Evolutionary conservation across 257 asterid species (phyloP).

Genomic region (Nicotiana knightiana): DNA sequence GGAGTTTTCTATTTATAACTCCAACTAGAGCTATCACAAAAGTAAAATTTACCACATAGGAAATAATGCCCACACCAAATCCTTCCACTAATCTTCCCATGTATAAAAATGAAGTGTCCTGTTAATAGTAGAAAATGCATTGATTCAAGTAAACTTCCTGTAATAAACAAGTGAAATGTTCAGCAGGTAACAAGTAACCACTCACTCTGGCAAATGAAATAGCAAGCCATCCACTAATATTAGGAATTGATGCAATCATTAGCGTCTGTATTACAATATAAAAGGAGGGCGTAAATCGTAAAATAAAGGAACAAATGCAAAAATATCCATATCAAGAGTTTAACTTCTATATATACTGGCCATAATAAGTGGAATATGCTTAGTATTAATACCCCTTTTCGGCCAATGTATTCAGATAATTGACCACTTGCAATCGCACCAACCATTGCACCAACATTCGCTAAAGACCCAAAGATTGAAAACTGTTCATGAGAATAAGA

Average conservation of each 20-base stretch:
- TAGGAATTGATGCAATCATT: constrained; percentile 80
- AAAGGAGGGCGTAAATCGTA: not conserved
- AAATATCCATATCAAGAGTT: not conserved
- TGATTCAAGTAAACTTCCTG: not conserved
- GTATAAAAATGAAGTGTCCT: constrained; percentile 81
- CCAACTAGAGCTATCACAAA: not conserved
- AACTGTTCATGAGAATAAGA: constrained; percentile 34
- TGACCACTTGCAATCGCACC: constrained; percentile 92
- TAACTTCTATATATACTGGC: not conserved
- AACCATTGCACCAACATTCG: constrained; percentile 92
- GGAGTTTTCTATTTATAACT: not conserved
- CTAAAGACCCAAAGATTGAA: constrained; percentile 78
- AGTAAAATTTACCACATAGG: constrained; percentile 57
- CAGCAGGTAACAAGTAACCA: not conserved
- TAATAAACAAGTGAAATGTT: not conserved
- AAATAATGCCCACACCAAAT: constrained; percentile 83
- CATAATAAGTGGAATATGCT: not conserved
- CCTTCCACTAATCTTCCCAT: constrained; percentile 91
- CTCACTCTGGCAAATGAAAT: constrained; percentile 82
- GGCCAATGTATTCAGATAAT: constrained; percentile 70
- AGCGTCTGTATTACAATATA: constrained; percentile 50
- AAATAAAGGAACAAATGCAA: not conserved
- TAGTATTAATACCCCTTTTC: constrained; percentile 72
- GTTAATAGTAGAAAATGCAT: not conserved
- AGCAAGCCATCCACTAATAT: constrained; percentile 78